These are phyloP conservation scores for Lasiodiplodia citricola DNA, from an alignment of 2,329 filamentous ascomycete genomes.

Conservation along the genomic window DNA sequence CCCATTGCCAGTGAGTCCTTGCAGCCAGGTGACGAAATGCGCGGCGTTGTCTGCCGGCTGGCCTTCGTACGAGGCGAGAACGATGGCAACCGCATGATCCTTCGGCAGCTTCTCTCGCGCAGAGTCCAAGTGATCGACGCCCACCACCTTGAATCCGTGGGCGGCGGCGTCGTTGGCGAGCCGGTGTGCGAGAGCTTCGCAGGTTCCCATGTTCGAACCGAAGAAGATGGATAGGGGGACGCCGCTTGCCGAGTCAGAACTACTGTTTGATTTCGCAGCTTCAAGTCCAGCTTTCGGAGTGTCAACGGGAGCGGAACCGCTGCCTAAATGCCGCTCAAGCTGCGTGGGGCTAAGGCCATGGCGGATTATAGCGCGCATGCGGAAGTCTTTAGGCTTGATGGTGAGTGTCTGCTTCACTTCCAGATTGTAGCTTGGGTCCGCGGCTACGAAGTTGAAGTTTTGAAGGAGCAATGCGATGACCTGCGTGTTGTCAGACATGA, in stretches of 20 bases:
- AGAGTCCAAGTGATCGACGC: conserved; percentile 43
- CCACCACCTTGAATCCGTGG: conserved; percentile 43
- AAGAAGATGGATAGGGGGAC: conserved; percentile 41
- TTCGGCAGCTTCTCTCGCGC: conserved; percentile 41
- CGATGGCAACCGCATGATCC: conserved; percentile 45
- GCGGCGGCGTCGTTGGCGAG: conserved; percentile 42
- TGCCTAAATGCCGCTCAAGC: background rate
- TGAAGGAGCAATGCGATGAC: conserved; percentile 49
- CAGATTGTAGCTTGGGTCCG: conserved; percentile 51
- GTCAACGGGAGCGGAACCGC: background rate
- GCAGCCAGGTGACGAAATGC: conserved; percentile 49
- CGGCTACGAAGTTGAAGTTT: conserved; percentile 51
- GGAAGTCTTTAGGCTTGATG: conserved; percentile 51
- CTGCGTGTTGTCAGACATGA: background rate
- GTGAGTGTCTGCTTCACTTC: conserved; percentile 52
- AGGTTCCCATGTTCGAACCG: conserved; percentile 49
- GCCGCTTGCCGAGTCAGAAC: too few species aligned
- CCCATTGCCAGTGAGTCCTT: conserved; percentile 34
- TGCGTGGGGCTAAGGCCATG: too few species aligned
- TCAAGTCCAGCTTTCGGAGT: too few species aligned
- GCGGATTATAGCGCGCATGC: conserved; percentile 35
- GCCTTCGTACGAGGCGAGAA: conserved; percentile 51
- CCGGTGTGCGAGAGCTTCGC: conserved; percentile 47
- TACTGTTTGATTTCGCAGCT: too few species aligned
- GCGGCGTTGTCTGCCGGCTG: conserved; percentile 50